Conservation (phyloP, 495 filamentous ascomycete species). For the Penicillium canariense region DNA sequence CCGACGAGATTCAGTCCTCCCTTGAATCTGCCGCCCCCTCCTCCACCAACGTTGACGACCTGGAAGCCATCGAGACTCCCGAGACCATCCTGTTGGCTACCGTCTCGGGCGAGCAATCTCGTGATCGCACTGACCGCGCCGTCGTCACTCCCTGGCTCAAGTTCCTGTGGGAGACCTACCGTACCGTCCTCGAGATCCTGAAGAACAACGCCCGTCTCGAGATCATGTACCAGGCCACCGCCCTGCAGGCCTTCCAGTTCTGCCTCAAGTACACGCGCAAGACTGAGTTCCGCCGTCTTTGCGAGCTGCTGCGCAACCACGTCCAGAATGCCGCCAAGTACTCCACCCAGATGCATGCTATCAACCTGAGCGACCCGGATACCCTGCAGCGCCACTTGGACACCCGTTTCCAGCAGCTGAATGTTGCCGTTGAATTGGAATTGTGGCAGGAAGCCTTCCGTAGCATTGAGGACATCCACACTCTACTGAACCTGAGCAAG, state of each 20-base stretch:
- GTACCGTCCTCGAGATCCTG: slow-evolving; percentile 94
- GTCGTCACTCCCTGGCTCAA: slow-evolving; percentile 99
- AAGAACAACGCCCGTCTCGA: slow-evolving; percentile 98
- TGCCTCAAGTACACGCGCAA: slow-evolving; percentile 97
- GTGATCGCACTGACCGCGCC: slow-evolving; percentile 93
- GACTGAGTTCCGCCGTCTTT: slow-evolving; percentile 97
- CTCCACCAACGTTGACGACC: slow-evolving; percentile 79
- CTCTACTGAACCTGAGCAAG: slow-evolving; percentile 97
- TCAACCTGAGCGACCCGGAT: slow-evolving; percentile 96
- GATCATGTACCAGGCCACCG: slow-evolving; percentile 96
- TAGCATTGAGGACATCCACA: slow-evolving; percentile 98
- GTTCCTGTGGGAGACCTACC: slow-evolving; percentile 99
- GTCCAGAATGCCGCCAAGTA: slow-evolving; percentile 99
- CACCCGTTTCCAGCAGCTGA: slow-evolving; percentile 97
- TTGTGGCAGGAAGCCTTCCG: slow-evolving; percentile 99
- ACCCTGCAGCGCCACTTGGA: slow-evolving; percentile 95
- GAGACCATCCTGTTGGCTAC: slow-evolving; percentile 97
- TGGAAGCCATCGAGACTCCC: slow-evolving; percentile 95
- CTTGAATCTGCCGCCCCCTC: slow-evolving; percentile 70
- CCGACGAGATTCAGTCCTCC: slow-evolving; percentile 86
- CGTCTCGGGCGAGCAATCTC: slow-evolving; percentile 95
- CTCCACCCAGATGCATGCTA: slow-evolving; percentile 97
- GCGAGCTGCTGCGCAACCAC: slow-evolving; percentile 96
- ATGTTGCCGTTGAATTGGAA: slow-evolving; percentile 96
- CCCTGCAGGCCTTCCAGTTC: slow-evolving; percentile 97